Evolutionary conservation across 768 basidiomycete species (phyloP).

Genomic region (Tulasnella sp.): DNA sequence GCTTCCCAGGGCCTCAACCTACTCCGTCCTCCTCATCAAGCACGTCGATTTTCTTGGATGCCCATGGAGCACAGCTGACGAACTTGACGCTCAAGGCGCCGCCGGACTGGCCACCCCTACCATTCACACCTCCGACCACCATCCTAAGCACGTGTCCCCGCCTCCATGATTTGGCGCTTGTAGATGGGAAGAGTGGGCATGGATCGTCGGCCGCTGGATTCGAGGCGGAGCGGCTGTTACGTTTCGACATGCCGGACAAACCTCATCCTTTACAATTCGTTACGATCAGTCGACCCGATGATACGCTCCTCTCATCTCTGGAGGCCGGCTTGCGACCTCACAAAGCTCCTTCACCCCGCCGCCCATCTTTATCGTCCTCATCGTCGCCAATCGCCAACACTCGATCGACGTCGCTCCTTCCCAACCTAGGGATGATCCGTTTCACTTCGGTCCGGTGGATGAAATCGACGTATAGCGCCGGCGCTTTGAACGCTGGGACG

Average conservation of each 20-base stretch:
- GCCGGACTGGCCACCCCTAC: constrained; percentile 18
- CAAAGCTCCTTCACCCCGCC: neutral
- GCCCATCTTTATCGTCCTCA: neutral
- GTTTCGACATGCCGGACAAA: constrained; percentile 3
- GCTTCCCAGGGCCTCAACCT: constrained; percentile 20
- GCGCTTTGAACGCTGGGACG: constrained; percentile 10
- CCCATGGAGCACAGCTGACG: constrained; percentile 14
- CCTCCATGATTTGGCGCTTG: neutral
- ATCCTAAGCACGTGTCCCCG: constrained; percentile 1
- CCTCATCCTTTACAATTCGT: constrained; percentile 3
- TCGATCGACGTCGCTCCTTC: neutral
- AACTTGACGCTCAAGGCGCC: constrained; percentile 8
- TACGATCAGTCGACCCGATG: constrained; percentile 4
- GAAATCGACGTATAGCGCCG: neutral
- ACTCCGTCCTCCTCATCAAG: constrained; percentile 24
- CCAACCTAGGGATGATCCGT: neutral
- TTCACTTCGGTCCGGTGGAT: constrained; percentile 7
- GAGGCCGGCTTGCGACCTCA: neutral
- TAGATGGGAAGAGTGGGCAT: constrained; percentile 3
- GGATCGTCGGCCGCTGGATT: neutral
- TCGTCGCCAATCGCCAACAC: constrained; percentile 10
- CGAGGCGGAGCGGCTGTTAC: neutral
- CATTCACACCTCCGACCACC: constrained; percentile 9
- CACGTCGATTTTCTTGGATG: constrained; percentile 15
- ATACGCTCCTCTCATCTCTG: constrained; percentile 2